Evolutionary conservation across 2,329 filamentous ascomycete species (phyloP), one percentile per base, ranked within the genome.

Genomic region (Sporothrix pallida): DNA sequence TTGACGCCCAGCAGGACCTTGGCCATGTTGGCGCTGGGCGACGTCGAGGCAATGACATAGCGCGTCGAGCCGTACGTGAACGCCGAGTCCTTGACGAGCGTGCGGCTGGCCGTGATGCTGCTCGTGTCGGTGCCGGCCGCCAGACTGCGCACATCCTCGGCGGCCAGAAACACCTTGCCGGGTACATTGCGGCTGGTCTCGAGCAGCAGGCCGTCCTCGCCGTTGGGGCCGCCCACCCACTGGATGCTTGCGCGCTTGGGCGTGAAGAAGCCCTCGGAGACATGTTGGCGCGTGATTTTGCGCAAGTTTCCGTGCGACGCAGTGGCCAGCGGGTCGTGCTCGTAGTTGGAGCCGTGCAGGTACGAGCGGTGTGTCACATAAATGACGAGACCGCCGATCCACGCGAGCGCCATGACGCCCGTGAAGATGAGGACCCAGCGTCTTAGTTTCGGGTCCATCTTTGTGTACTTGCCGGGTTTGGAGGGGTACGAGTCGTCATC

Each of bases 1-100:
- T 94, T 85, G 9, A 94, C 93, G 69, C 90, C 87, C n/a, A 98
- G 84, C 70, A 99, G 87, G 2, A 99, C 94, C 80, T 93, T 95
- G 78, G 91, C 93, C 81, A 97, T 86, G 80, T 98, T 89, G 42
- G 90, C 89, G 79, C 94, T 98, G 2, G 96, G 94, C 85, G 89
- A 91, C 2, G 90, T 88, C 77, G 88, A 86, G 15, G 82, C 82
- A 0, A 93, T 90, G n/a, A 79, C 80, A 76, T 93, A 84, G 17
- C 81, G 81, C 70, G 85, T 81, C 12, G 85, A 88, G 9, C 86
- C 86, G 73, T 90, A 90, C 20, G 84, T 80, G 78, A 99, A 94
- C 58, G 80, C 82, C 0, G 84, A 80, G 13, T 87, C 81, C 81
- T 93, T 89, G 90, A 99, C 97, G 78, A 99, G 84, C 0, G 91